Base-by-base conservation (phyloP, 306 rosid genomes). In the Chamaecrista fasciculata region DNA sequence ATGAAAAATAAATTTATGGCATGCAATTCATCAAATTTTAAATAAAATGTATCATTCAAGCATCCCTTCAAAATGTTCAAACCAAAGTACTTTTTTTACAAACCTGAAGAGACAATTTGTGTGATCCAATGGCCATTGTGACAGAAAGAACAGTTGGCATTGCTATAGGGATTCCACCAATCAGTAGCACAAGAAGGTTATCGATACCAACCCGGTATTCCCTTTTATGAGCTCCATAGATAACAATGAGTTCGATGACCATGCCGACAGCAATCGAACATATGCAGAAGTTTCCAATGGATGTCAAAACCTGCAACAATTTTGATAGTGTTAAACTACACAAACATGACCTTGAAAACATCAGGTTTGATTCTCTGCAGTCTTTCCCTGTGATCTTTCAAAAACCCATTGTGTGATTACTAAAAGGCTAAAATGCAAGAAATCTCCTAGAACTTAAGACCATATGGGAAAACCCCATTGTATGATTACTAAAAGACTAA, bases 101-200 rank as follows among this genome's bases (percentile, higher is more conserved):
- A 73, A 79, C 94, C 90, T 88, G 89, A 37, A 83, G 87, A 51
- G 91, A 78, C 62, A 88, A 69, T 49, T 70, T 74, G 39, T 89
- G 90, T 26, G 92, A 80, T 61, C 96, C 92, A 55, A 86, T 86
- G 7, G 96, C 92, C 96, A 89, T 89, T 48, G 96, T 89, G 20
- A 89, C 96, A 24, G 96, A 89, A 76, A 89, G 96, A 64, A 86
- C 96, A 62, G 96, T 84, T 74, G 96, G 96, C 92, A 89, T 89
- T 3, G 96, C 96, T 76, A 89, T 89, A 42, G 96, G 96, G 61
- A 89, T 89, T 10, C 96, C 96, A 4, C 92, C 96, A 18, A 89
- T 86, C 3, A 89, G 85, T 11, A 89, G 78, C n/a, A 89, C 96
- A 5, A 86, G 96, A 11, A 89, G 86, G 81, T 82, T 89, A 61